Percentiles rank a stretch among this genome's conserved stretches.
phyloP scores from a whole-genome alignment of 805 yeast genomes.

The Candida ficus region DNA sequence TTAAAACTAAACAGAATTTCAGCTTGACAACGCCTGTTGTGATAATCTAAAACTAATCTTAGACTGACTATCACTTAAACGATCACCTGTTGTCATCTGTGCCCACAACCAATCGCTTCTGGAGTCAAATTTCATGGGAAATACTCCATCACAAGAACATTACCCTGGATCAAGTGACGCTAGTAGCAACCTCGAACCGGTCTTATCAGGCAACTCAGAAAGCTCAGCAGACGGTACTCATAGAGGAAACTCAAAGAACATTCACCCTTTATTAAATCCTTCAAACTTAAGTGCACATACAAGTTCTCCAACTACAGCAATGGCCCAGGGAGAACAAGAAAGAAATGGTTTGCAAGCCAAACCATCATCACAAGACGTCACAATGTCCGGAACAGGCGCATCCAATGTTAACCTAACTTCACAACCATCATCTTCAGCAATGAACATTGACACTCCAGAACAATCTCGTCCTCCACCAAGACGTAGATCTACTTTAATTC shows the following conservation, averaged over 20 bases:
- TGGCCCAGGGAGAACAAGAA: constrained; percentile 16
- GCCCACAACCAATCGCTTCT: no score
- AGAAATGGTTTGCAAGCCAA: constrained; percentile 2
- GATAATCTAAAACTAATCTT: no score
- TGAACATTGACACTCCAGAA: constrained; percentile 19
- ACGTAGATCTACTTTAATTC: constrained; percentile 65
- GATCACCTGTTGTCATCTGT: no score
- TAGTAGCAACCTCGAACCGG: constrained; percentile 1
- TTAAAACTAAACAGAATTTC: no score
- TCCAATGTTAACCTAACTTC: constrained; percentile 20
- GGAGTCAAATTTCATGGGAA: constrained; percentile 14
- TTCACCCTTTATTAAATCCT: constrained; percentile 20
- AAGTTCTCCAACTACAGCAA: constrained; percentile 16
- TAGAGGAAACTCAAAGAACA: constrained; percentile 2
- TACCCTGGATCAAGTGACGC: constrained; percentile 7
- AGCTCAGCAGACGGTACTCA: background rate
- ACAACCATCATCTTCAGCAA: constrained; percentile 22
- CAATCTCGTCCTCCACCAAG: constrained; percentile 28
- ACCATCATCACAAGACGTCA: constrained; percentile 21
- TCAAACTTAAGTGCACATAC: constrained; percentile 12
- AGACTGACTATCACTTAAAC: no score
- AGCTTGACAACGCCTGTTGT: no score
- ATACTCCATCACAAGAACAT: constrained; percentile 13
- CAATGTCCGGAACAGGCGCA: constrained; percentile 24
- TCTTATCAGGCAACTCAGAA: background rate